Base-by-base conservation (phyloP, 176 grass and related monocot genomes). In the Alloteropsis semialata region DNA sequence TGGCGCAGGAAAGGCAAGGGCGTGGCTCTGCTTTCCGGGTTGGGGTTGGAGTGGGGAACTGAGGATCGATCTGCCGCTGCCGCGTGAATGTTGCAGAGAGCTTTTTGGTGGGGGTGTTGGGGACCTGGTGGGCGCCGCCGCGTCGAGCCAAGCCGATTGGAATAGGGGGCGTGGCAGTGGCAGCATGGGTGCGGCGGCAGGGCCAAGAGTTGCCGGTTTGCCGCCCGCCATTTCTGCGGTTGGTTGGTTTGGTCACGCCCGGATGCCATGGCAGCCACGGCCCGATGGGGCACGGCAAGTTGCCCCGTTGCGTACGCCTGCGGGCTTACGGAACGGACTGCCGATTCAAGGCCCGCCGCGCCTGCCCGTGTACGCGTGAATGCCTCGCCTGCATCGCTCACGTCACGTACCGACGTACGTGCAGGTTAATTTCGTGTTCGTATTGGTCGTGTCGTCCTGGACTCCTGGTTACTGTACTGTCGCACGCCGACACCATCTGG, bases 231-330 rank as follows among this genome's bases (percentile, higher is more conserved):
- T 22, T 22, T 42, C 15, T 72, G 44, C 60, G 72, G 56, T 14
- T 58, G 24, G 60, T 32, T 28, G 14, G 13, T 28, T 33, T 32
- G 44, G 24, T 27, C 59, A 36, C 10, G 22, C 37, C 56, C 24
- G 8, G 9, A 21, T n/a, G 53, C n/a, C n/a, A n/a, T n/a, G n/a
- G n/a, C n/a, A n/a, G n/a, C n/a, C n/a, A n/a, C n/a, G n/a, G n/a
- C n/a, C n/a, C n/a, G n/a, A n/a, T n/a, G n/a, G n/a, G n/a, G 42
- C 34, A 28, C 32, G 5, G 1, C 44, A 7, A 27, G 27, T 41
- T 65, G 54, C 53, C 53, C 76, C 68, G 21, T 29, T 81, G 42
- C 61, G 68, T 64, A 65, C 43, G 63, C 46, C 62, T 54, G 67
- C 64, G 77, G 77, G 33, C 29, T 73, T 10, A 48, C 42, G 76